A percentile compares a stretch with the other conserved stretches of the same genome.
Evolutionary conservation across 352 stramenopile species (phyloP).

Genomic region (Ophiocytium majus): DNA sequence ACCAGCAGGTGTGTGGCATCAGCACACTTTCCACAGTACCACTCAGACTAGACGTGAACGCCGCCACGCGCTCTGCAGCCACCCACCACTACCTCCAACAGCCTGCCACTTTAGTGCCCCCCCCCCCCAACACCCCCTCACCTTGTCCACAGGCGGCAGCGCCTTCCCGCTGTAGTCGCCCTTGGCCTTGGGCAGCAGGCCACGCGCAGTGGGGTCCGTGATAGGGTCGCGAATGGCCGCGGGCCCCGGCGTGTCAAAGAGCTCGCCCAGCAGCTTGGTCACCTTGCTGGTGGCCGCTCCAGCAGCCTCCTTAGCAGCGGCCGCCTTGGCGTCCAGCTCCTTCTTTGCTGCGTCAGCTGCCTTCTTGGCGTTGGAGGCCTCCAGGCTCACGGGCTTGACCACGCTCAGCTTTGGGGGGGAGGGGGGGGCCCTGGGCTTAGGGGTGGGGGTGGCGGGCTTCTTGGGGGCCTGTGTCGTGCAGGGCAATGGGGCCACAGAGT

Average conservation of each 20-base stretch:
- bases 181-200: neutral
- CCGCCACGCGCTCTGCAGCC: no score
- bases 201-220: neutral
- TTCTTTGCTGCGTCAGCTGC: no score
- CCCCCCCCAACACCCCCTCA: no score
- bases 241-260: neutral
- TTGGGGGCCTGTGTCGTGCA: no score
- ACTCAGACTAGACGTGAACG: no score
- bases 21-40: no score
- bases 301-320: neutral
- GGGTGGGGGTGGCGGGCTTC: no score
- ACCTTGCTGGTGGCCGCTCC: neutral
- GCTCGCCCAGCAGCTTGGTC: neutral
- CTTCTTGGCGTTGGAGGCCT: neutral
- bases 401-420: neutral
- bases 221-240: neutral
- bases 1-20: no score
- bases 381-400: neutral
- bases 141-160: constrained; percentile 9
- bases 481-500: no score
- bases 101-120: no score
- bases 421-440: neutral
- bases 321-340: neutral
- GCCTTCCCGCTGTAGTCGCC: constrained; percentile 6
- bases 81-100: no score